Evolutionary conservation across 192 early-diverging fungal species (phyloP).

Genomic region (Podila epicladia): DNA sequence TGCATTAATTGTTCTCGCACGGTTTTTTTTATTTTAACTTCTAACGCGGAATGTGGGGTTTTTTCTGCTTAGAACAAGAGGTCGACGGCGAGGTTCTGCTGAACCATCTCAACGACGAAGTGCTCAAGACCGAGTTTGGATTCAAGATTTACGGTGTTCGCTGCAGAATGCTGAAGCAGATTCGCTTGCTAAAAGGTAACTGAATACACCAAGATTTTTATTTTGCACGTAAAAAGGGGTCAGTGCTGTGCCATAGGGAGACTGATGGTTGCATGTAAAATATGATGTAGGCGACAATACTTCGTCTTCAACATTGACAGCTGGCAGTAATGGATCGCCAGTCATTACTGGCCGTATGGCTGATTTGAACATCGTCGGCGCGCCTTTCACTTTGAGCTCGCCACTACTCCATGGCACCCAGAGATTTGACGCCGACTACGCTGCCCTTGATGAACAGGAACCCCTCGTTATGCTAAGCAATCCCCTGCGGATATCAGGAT

Average conservation of each 20-base stretch:
- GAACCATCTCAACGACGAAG: background rate
- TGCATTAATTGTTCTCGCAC: background rate
- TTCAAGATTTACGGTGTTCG: constrained; percentile 2
- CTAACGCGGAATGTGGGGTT: background rate
- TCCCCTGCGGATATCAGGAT: background rate
- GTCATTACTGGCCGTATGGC: background rate
- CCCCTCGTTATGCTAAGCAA: background rate
- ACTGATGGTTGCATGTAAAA: no score
- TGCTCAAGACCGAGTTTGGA: background rate
- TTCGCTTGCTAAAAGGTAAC: background rate
- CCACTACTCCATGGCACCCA: background rate
- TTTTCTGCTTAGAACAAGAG: background rate
- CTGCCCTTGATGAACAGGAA: background rate
- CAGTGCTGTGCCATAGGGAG: background rate
- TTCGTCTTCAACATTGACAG: background rate
- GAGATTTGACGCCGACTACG: background rate
- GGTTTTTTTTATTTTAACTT: background rate
- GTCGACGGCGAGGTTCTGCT: background rate
- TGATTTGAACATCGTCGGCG: background rate
- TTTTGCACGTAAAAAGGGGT: background rate
- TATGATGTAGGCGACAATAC: background rate
- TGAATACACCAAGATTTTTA: no score
- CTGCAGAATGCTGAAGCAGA: background rate
- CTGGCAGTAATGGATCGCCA: background rate
- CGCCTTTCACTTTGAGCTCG: background rate